Evolutionary conservation across 176 grass and related monocot genomes (phyloP).

Genomic region (Elymus sibiricus): DNA sequence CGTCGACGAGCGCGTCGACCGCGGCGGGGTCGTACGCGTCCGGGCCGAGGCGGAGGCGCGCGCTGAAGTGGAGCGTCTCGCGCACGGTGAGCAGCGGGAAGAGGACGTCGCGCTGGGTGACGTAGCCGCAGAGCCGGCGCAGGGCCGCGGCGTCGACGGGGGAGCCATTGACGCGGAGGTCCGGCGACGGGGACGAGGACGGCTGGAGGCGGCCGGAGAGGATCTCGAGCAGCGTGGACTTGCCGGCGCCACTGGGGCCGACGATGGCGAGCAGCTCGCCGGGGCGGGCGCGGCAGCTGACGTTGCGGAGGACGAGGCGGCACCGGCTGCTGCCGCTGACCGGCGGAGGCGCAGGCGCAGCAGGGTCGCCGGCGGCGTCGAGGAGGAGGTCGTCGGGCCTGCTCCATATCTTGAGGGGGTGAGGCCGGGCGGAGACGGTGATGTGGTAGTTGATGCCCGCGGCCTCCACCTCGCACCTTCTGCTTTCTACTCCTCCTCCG

Average conservation of each 20-base stretch:
- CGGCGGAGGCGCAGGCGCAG: background rate
- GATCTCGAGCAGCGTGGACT: constrained; percentile 75
- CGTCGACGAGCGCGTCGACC: constrained; percentile 49
- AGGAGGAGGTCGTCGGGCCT: constrained; percentile 38
- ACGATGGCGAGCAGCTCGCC: constrained; percentile 68
- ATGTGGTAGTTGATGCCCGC: constrained; percentile 62
- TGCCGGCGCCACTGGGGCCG: constrained; percentile 66
- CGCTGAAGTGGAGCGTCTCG: constrained; percentile 65
- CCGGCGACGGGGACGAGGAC: background rate
- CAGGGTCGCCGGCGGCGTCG: background rate
- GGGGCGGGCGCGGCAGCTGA: constrained; percentile 46
- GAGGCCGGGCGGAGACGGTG: constrained; percentile 23
- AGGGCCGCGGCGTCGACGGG: constrained; percentile 36
- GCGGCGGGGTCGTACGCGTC: constrained; percentile 11
- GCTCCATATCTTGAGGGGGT: constrained; percentile 67
- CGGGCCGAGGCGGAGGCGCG: constrained; percentile 53
- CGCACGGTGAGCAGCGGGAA: constrained; percentile 69
- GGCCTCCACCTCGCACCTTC: constrained; percentile 58
- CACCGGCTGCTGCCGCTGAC: background rate
- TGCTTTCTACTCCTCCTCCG: background rate
- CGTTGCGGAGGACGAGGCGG: constrained; percentile 58
- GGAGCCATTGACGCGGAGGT: constrained; percentile 40
- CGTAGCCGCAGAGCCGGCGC: constrained; percentile 48
- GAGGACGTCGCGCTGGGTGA: constrained; percentile 67
- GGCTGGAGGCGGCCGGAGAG: constrained; percentile 43